phyloP scores from a whole-genome alignment of 495 filamentous ascomycete species.

The Aspergillus funiculosus region DNA sequence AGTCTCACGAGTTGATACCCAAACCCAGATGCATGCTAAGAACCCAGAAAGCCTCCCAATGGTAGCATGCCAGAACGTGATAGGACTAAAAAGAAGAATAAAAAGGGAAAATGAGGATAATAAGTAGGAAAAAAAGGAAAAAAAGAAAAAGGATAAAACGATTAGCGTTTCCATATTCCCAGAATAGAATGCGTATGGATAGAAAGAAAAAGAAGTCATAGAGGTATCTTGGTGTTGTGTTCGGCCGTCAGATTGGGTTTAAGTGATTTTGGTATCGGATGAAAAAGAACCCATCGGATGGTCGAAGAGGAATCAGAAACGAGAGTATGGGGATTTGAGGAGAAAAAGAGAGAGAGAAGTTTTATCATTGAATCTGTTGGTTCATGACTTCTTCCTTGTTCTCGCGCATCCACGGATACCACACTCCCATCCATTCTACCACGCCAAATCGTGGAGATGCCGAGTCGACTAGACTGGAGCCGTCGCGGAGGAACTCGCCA shows the following conservation, averaged over 20 bases:
- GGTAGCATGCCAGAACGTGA: slow-evolving; percentile 1
- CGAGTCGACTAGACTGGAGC: slow-evolving; percentile 14
- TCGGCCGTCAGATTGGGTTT: no score
- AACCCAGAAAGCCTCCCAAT: slow-evolving; percentile 10
- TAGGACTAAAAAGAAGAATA: neutral
- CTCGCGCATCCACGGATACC: slow-evolving; percentile 44
- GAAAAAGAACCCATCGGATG: no score
- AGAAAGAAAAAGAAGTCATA: slow-evolving; percentile 1
- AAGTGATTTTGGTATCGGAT: no score
- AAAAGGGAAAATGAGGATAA: neutral
- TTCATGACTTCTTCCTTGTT: slow-evolving; percentile 18
- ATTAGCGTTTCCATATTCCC: neutral
- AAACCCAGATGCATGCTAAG: slow-evolving; percentile 9
- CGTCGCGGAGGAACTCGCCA: slow-evolving; percentile 39
- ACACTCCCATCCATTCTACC: slow-evolving; percentile 35
- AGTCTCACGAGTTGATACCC: neutral
- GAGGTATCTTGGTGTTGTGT: slow-evolving; percentile 6
- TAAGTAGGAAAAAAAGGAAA: neutral
- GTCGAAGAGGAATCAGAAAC: no score
- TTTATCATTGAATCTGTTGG: slow-evolving; percentile 10
- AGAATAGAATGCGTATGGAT: no score
- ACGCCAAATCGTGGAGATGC: slow-evolving; percentile 30
- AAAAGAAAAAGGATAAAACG: neutral
- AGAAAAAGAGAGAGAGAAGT: no score
- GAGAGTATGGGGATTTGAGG: no score